Evolutionary conservation across 768 basidiomycete genomes (phyloP).

Genomic region (Cytidiella melzeri): DNA sequence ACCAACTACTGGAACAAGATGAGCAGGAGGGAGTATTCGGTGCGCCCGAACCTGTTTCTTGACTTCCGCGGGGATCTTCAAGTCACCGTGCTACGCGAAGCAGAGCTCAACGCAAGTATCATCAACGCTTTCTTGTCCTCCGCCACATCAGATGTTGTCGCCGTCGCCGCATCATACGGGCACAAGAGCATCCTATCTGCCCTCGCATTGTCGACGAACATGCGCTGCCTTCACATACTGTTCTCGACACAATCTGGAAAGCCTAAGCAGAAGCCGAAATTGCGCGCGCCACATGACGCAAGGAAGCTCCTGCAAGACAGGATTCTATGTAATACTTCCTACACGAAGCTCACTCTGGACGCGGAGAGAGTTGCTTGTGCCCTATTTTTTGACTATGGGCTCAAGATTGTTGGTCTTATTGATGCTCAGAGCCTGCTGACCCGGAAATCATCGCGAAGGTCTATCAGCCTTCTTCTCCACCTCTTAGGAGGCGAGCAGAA

Average conservation of each 20-base stretch:
- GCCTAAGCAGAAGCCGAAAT: background rate
- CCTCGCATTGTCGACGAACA: background rate
- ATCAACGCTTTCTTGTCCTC: background rate
- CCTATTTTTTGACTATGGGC: slow-evolving; percentile 32
- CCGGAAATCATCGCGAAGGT: slow-evolving; percentile 15
- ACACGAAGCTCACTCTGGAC: slow-evolving; percentile 22
- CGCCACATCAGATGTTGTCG: background rate
- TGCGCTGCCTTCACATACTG: background rate
- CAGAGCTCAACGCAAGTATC: background rate
- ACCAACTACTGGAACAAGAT: too few relatives aligned
- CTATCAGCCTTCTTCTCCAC: background rate
- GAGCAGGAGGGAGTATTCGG: background rate
- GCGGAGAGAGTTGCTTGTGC: slow-evolving; percentile 41
- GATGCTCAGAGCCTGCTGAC: slow-evolving; percentile 34
- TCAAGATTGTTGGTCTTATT: slow-evolving; percentile 31
- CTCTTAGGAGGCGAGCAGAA: background rate
- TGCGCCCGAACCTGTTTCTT: background rate
- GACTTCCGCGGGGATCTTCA: background rate
- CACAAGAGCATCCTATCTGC: background rate
- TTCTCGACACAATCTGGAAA: background rate
- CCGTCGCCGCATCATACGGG: background rate
- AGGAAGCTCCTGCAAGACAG: background rate
- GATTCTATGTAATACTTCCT: background rate
- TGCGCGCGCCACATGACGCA: background rate
- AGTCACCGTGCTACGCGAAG: background rate